Evolutionary conservation across 2,329 filamentous ascomycete genomes (phyloP).

Genomic region (Hypoxylon sp.): DNA sequence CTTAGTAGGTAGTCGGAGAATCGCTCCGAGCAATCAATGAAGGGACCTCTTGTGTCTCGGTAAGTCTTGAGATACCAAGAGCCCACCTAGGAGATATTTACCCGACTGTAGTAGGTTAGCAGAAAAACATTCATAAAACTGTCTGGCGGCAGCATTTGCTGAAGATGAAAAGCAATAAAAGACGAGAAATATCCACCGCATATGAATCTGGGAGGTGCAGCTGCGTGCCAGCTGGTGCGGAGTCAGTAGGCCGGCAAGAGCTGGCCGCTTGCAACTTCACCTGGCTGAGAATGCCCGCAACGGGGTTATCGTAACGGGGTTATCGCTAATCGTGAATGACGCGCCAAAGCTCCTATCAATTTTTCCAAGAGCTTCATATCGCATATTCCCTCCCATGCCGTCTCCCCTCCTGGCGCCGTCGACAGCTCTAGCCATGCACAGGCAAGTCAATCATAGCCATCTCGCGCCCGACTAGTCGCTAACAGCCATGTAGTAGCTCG

Average conservation of each 20-base stretch:
- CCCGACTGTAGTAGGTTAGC: no score
- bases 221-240: not conserved
- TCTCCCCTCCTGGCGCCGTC: conserved; percentile 15
- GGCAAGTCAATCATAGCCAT: conserved; percentile 32
- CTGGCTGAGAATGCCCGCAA: conserved; percentile 4
- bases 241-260: not conserved
- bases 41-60: no score
- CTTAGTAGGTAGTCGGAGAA: no score
- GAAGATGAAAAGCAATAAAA: not conserved
- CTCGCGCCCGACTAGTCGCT: conserved; percentile 29
- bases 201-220: no score
- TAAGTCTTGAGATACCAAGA: no score
- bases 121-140: no score
- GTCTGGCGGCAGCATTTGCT: no score
- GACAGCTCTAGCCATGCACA: conserved; percentile 42
- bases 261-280: not conserved
- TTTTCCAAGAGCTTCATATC: conserved; percentile 29
- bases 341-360: conserved; percentile 27
- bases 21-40: no score
- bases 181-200: not conserved
- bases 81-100: no score
- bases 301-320: conserved; percentile 1
- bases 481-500: conserved; percentile 38
- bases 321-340: conserved; percentile 29
- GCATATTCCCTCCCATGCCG: conserved; percentile 12